A percentile compares a stretch with the other conserved stretches of the same genome.
Conservation (phyloP, 2,329 filamentous ascomycete species). For the Phialophora expanda region DNA sequence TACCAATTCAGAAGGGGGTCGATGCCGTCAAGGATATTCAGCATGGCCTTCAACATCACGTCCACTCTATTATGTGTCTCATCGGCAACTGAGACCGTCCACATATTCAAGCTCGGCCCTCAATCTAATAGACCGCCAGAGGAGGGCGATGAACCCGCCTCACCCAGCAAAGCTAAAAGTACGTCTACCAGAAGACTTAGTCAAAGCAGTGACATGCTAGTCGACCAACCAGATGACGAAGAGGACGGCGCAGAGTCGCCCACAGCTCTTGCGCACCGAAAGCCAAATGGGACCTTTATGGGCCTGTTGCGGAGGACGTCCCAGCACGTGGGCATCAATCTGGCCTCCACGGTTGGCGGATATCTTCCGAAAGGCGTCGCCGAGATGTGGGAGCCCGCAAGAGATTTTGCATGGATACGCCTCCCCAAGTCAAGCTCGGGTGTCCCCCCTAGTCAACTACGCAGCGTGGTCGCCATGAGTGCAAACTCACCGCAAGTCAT, state of each 20-base stretch:
- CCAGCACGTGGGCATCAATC: conserved; percentile 85
- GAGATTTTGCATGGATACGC: conserved; percentile 97
- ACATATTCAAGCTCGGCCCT: conserved; percentile 81
- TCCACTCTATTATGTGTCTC: conserved; percentile 94
- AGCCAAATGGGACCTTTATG: conserved; percentile 76
- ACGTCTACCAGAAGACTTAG: conserved; percentile 35
- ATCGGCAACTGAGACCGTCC: conserved; percentile 93
- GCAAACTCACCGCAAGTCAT: conserved; percentile 94
- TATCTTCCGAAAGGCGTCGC: conserved; percentile 93
- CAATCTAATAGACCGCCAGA: conserved; percentile 23
- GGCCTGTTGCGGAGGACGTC: conserved; percentile 93
- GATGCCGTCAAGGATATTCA: conserved; percentile 93
- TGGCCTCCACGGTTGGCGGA: conserved; percentile 86
- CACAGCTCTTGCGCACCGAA: conserved; percentile 46
- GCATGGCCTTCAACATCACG: conserved; percentile 97
- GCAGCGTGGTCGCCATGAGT: conserved; percentile 97
- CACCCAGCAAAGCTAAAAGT: conserved; percentile 31
- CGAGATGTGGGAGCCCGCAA: conserved; percentile 94
- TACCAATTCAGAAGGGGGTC: conserved; percentile 96
- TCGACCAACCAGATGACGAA: conserved; percentile 43
- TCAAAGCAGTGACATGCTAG: conserved; percentile 47
- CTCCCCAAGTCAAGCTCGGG: conserved; percentile 68
- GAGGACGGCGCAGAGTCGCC: conserved; percentile 41
- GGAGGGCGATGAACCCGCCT: conserved; percentile 31
- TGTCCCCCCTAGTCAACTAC: conserved; percentile 61